Percentiles rank a stretch among this genome's conserved stretches.
phyloP scores from a whole-genome alignment of 169 alveolate species.

The Eimeria praecox region DNA sequence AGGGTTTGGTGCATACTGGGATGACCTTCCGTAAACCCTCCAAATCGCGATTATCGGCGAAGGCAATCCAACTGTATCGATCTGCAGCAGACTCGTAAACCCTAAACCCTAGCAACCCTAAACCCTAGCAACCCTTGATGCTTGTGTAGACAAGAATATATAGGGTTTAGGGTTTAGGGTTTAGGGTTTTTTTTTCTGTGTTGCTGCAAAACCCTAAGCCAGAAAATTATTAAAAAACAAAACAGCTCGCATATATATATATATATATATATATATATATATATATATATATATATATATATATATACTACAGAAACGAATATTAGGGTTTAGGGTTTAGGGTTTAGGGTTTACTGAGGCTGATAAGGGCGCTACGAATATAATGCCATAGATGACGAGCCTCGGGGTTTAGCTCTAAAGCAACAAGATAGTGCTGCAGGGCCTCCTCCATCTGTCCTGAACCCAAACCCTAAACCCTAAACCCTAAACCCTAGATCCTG shows the following conservation, averaged over 20 bases:
- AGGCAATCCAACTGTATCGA: conserved; percentile 34
- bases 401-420: conserved; percentile 89
- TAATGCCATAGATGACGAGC: conserved; percentile 94
- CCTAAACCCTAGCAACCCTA: neutral
- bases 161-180: neutral
- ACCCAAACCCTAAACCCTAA: conserved; percentile 54
- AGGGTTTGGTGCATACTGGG: neutral
- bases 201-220: neutral
- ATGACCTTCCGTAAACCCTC: conserved; percentile 63
- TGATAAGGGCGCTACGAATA: conserved; percentile 86
- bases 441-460: conserved; percentile 85
- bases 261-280: no score
- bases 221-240: no score
- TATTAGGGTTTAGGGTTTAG: conserved; percentile 5
- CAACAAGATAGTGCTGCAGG: conserved; percentile 89
- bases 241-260: no score
- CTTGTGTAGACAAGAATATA: neutral
- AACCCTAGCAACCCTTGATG: conserved; percentile 29
- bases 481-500: conserved; percentile 43
- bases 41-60: conserved; percentile 47
- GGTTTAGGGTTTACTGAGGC: conserved; percentile 77
- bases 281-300: no score
- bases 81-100: conserved; percentile 36
- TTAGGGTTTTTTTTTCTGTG: neutral
- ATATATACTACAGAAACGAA: neutral